Evolutionary conservation across 163 green algal species (phyloP), one percentile per base, ranked within the genome.

Genomic region (Smithsoniella earleae): DNA sequence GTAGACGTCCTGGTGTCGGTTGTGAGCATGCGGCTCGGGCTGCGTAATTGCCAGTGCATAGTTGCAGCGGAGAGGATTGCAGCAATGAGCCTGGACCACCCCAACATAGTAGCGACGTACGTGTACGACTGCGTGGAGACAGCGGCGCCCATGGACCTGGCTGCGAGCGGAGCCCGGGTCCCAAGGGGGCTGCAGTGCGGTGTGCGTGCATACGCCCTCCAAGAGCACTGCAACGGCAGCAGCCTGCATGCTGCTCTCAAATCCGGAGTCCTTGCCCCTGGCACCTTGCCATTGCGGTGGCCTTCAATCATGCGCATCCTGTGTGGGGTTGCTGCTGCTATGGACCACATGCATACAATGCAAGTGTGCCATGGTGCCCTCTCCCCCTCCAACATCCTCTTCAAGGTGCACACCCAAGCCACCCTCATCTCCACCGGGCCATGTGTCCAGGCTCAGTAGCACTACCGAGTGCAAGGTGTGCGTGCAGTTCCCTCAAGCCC

Each of bases 311-410:
- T 64, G 49, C 49, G 49, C 49, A 64, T 64, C 49, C 49, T 64
- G 49, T 64, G 49, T 27, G 49, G 49, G 25, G 49, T 64, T 1
- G 49, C 49, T 25, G 49, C 49, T 25, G 49, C 25, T 0, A 64
- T 64, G 49, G 49, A 64, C 49, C 33, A 64, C 49, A 64, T 64
- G 49, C 49, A 64, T 64, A 27, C 13, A 1, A 25, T 64, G 49
- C 49, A 27, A 6, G 49, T 64, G 8, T 64, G 31, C 49, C 49
- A 64, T 27, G 49, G 49, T 27, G 49, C 49, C 8, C 49, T 64
- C 8, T 36, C 33, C 25, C 49, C 49, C 13, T 10, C 49, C 49
- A 64, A 64, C 49, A 18, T 64, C 8, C 49, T 64, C 25, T 64
- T 64, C 49, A 64, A 64, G 49, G 49, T 64, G 13, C 49, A 20